Evolutionary conservation across 768 basidiomycete species (phyloP).

Genomic region (Sarcomyxa edulis): DNA sequence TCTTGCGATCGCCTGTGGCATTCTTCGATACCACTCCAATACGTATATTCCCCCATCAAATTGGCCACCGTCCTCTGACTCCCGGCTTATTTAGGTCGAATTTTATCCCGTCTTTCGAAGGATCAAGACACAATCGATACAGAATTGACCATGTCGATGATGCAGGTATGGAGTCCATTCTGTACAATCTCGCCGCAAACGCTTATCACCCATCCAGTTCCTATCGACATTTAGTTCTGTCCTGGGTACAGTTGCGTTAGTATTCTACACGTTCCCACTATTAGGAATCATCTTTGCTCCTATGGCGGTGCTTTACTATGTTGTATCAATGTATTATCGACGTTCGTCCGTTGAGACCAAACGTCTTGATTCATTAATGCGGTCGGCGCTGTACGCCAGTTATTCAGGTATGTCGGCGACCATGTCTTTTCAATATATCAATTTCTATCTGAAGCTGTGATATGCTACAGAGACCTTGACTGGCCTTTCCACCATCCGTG

Average conservation of each 20-base stretch:
- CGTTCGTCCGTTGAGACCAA: slow-evolving; percentile 61
- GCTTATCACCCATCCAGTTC: slow-evolving; percentile 27
- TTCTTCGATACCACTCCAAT: slow-evolving; percentile 76
- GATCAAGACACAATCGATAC: slow-evolving; percentile 58
- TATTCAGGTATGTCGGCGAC: slow-evolving; percentile 40
- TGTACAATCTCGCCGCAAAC: slow-evolving; percentile 16
- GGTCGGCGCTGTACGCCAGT: slow-evolving; percentile 52
- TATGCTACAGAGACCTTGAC: slow-evolving; percentile 48
- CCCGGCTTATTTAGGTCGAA: slow-evolving; percentile 49
- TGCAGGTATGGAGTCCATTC: slow-evolving; percentile 33
- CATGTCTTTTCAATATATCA: too few species aligned
- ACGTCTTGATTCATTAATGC: slow-evolving; percentile 58
- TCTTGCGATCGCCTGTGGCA: slow-evolving; percentile 55
- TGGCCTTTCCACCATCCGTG: slow-evolving; percentile 58
- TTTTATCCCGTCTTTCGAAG: slow-evolving; percentile 53
- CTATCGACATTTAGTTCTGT: slow-evolving; percentile 36
- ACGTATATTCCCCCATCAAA: slow-evolving; percentile 37
- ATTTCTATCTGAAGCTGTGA: neutral
- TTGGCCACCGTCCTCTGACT: too few species aligned
- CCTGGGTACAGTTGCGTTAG: slow-evolving; percentile 49
- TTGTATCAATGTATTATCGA: slow-evolving; percentile 51
- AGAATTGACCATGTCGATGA: slow-evolving; percentile 38
- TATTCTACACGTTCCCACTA: slow-evolving; percentile 64
- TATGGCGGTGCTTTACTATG: slow-evolving; percentile 45
- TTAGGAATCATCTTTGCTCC: slow-evolving; percentile 63